phyloP scores from a whole-genome alignment of 306 rosid species.

The Cajanus cajan region DNA sequence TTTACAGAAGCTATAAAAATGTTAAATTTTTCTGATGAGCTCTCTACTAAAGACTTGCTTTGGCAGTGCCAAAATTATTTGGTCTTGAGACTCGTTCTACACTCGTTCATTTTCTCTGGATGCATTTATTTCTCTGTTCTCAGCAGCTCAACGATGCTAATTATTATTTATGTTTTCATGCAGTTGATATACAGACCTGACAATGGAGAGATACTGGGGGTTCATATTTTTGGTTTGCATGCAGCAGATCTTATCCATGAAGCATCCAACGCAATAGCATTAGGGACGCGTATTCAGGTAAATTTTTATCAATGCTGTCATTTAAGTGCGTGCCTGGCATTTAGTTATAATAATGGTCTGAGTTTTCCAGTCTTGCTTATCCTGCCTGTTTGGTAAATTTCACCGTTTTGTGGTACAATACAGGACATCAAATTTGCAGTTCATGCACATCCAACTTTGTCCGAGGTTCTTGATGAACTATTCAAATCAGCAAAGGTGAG shows the following conservation, averaged over 20 bases:
- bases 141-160: slow-evolving; percentile 10
- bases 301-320: not conserved
- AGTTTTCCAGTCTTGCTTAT: not conserved
- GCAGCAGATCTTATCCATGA: slow-evolving; percentile 99
- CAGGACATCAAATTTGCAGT: slow-evolving; percentile 87
- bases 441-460: slow-evolving; percentile 97
- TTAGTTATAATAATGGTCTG: slow-evolving; percentile 4
- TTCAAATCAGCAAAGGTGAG: slow-evolving; percentile 95
- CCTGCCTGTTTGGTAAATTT: slow-evolving; percentile 3
- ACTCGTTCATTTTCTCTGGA: not conserved
- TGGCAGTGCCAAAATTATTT: not conserved
- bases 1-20: not conserved
- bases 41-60: not conserved
- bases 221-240: slow-evolving; percentile 94
- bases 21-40: not conserved
- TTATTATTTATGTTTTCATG: slow-evolving; percentile 33
- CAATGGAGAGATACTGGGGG: slow-evolving; percentile 95
- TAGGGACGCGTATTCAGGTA: slow-evolving; percentile 89
- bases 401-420: slow-evolving; percentile 25
- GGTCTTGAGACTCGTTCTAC: not conserved
- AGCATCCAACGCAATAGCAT: slow-evolving; percentile 94
- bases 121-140: slow-evolving; percentile 6
- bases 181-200: slow-evolving; percentile 99
- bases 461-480: slow-evolving; percentile 93
- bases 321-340: not conserved